A percentile compares a stretch with the other conserved stretches of the same genome.
phyloP scores from a whole-genome alignment of 2,329 filamentous ascomycete species.

The Acrocalymma vagum region DNA sequence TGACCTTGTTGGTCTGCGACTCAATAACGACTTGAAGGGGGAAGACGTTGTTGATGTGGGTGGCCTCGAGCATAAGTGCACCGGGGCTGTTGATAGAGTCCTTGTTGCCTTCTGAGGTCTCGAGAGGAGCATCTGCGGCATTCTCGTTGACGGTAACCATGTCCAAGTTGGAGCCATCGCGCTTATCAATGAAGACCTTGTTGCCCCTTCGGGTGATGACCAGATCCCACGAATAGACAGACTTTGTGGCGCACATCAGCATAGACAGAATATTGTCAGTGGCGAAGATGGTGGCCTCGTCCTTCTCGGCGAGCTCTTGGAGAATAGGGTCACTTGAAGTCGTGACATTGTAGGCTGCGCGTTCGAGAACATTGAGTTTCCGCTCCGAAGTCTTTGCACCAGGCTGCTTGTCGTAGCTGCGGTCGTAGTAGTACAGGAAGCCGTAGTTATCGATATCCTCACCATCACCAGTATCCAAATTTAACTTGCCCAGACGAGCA shows the following conservation, averaged over 20 bases:
- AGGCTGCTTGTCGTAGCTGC: slow-evolving; percentile 90
- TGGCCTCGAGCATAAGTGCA: slow-evolving; percentile 94
- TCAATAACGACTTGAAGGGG: slow-evolving; percentile 93
- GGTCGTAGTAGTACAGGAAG: slow-evolving; percentile 98
- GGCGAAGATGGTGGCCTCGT: slow-evolving; percentile 95
- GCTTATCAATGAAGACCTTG: slow-evolving; percentile 99
- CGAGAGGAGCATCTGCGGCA: slow-evolving; percentile 90
- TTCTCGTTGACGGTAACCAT: slow-evolving; percentile 99
- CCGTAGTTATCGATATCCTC: slow-evolving; percentile 96
- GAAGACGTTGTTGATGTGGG: slow-evolving; percentile 99
- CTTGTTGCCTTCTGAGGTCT: slow-evolving; percentile 90
- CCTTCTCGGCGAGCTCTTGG: slow-evolving; percentile 94
- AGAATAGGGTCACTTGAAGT: slow-evolving; percentile 96
- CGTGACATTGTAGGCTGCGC: slow-evolving; percentile 97
- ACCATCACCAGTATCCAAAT: slow-evolving; percentile 91
- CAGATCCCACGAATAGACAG: slow-evolving; percentile 98
- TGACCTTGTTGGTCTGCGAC: slow-evolving; percentile 77
- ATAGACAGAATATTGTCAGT: slow-evolving; percentile 98
- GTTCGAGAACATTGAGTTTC: slow-evolving; percentile 87
- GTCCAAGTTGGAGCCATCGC: slow-evolving; percentile 91
- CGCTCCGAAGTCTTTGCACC: slow-evolving; percentile 85
- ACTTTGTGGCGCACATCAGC: slow-evolving; percentile 98
- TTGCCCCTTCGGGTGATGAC: slow-evolving; percentile 91
- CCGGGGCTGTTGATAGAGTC: slow-evolving; percentile 94
- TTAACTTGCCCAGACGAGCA: slow-evolving; percentile 92